Evolutionary conservation across 768 basidiomycete species (phyloP).

Genomic region (Agaricus subrufescens): DNA sequence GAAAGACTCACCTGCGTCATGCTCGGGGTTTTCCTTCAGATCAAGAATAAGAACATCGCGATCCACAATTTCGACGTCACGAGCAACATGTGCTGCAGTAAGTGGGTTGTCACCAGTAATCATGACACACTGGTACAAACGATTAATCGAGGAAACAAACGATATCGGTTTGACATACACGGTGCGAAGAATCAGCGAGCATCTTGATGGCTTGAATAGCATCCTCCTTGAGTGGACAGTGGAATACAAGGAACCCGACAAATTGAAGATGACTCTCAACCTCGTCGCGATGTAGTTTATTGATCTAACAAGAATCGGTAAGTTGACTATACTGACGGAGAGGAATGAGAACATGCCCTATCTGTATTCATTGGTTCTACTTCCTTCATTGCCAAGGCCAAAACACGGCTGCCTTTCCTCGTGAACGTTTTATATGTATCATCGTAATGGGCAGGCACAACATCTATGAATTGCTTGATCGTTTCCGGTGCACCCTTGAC

Average conservation of each 20-base stretch:
- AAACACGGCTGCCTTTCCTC: conserved; percentile 86
- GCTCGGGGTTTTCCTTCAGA: conserved; percentile 70
- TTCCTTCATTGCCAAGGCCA: conserved; percentile 88
- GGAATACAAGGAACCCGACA: conserved; percentile 98
- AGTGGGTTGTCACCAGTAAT: conserved; percentile 99
- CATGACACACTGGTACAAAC: conserved; percentile 81
- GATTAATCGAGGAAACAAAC: not conserved
- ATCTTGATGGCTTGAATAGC: conserved; percentile 89
- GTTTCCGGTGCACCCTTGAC: conserved; percentile 99
- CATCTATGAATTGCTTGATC: conserved; percentile 78
- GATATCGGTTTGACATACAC: conserved; percentile 49
- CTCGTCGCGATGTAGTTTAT: conserved; percentile 75
- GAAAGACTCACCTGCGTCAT: conserved; percentile 56
- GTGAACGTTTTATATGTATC: conserved; percentile 95
- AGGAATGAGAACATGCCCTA: conserved; percentile 46
- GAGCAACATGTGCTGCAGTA: conserved; percentile 94
- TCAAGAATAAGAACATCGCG: conserved; percentile 93
- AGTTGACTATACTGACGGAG: not conserved
- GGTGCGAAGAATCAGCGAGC: conserved; percentile 93
- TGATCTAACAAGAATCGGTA: conserved; percentile 55
- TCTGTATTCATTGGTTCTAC: conserved; percentile 66
- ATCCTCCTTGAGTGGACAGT: conserved; percentile 93
- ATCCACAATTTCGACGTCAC: conserved; percentile 96
- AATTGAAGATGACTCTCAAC: conserved; percentile 80
- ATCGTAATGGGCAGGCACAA: conserved; percentile 79